Evolutionary conservation across 495 filamentous ascomycete genomes (phyloP), one percentile per base, ranked within the genome.

Genomic region (Chaetomium fimeti): DNA sequence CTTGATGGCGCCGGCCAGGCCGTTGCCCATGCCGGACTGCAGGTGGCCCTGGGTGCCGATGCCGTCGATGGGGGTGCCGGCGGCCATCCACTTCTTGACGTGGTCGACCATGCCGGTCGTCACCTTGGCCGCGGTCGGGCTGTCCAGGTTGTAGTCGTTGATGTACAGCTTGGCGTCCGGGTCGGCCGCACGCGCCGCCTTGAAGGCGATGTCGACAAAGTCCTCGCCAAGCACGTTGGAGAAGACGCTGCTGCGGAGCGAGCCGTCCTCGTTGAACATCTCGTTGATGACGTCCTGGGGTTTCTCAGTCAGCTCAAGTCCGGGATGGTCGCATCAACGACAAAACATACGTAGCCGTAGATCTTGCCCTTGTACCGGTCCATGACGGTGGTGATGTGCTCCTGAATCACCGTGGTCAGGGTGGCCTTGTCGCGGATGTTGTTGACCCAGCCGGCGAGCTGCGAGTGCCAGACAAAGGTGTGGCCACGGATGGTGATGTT

Each of bases 21-120:
- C 76, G 28, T 61, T 66, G 60, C 77, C 79, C 60, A 78, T 72
- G 49, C 83, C 83, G n/a, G 79, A 66, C 25, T 65, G 76, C 52
- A 90, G 69, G 69, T 91, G 88, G 51, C 80, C 78, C 72, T 91
- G 88, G 20, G 85, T 85, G 62, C 84, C 84, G 60, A 91, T 89
- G 66, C 89, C 88, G 72, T 91, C 88, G 72, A 91, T 91, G 54
- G 88, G 88, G 38, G 88, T 76, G 64, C 88, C 88, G 13, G 76
- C 80, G 13, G 82, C 78, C 49, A 88, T 69, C 85, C 88, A 90
- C 68, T 85, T 83, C 75, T 83, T 84, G 71, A 90, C 88, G 69
- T 88, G 78, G 49, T 63, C 74, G 49, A 86, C 81, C 82, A 91
- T 86, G 58, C 85, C 87, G 29, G 67, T 78, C 36, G 82, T 84